Conservation (phyloP, 2,329 filamentous ascomycete genomes). For the Alternaria rosae region DNA sequence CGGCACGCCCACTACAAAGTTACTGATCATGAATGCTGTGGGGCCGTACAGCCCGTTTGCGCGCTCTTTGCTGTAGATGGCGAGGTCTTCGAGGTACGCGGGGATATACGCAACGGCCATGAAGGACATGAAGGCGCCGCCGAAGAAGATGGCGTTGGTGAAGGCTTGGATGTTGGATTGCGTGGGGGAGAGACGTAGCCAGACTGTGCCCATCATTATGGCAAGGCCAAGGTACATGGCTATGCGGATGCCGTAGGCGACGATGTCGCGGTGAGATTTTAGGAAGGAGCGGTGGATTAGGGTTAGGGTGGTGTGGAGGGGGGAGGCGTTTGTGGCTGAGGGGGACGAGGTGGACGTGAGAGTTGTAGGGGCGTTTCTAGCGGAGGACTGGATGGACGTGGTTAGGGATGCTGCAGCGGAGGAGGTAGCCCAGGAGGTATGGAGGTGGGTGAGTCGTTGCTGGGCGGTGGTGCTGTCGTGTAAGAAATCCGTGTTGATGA, state of each 20-base stretch:
- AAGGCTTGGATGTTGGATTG: slow-evolving; percentile 81
- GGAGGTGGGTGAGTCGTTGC: slow-evolving; percentile 62
- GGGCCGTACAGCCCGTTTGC: slow-evolving; percentile 83
- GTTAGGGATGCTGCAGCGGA: slow-evolving; percentile 38
- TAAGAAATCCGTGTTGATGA: slow-evolving; percentile 79
- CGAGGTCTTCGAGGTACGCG: slow-evolving; percentile 79
- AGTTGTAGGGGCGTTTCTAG: no score
- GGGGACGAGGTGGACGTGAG: neutral
- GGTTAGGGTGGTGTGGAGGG: slow-evolving; percentile 63
- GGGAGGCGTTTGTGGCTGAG: slow-evolving; percentile 49
- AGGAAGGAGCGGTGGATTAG: slow-evolving; percentile 81
- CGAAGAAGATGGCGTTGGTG: slow-evolving; percentile 76
- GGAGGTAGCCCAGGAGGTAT: slow-evolving; percentile 64
- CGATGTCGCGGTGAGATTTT: slow-evolving; percentile 83
- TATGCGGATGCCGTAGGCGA: slow-evolving; percentile 83
- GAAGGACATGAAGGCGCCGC: slow-evolving; percentile 61
- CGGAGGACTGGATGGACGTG: slow-evolving; percentile 35
- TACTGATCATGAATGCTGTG: slow-evolving; percentile 74
- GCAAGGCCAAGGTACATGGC: slow-evolving; percentile 83
- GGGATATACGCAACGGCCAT: slow-evolving; percentile 80
- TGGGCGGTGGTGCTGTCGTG: slow-evolving; percentile 57
- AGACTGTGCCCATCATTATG: slow-evolving; percentile 89
- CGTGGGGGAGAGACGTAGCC: slow-evolving; percentile 72
- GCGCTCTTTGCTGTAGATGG: slow-evolving; percentile 77
- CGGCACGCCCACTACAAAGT: slow-evolving; percentile 82